Evolutionary conservation across 2,329 filamentous ascomycete genomes (phyloP).

Genomic region (Diaporthe citrichinensis): DNA sequence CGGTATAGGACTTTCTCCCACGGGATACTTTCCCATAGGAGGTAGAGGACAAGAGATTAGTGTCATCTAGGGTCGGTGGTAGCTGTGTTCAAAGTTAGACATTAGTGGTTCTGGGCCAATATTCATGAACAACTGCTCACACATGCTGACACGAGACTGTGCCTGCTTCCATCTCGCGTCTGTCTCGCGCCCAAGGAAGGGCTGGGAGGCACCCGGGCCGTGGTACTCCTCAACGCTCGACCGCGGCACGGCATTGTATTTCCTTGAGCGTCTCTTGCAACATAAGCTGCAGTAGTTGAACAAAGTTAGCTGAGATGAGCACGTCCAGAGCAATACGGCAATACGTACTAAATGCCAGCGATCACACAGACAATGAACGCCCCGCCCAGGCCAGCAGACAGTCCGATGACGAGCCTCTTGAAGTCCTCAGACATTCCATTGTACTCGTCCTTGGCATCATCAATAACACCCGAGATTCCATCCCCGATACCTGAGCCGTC

Average conservation of each 20-base stretch:
- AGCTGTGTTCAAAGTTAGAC: slow-evolving; percentile 4
- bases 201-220: slow-evolving; percentile 5
- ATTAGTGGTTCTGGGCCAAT: too few species aligned
- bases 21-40: too few species aligned
- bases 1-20: background rate
- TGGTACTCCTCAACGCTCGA: background rate
- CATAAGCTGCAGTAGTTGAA: background rate
- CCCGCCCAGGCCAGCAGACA: slow-evolving; percentile 37
- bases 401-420: slow-evolving; percentile 40
- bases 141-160: slow-evolving; percentile 9
- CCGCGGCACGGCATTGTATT: background rate
- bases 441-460: slow-evolving; percentile 9
- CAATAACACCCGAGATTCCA: background rate
- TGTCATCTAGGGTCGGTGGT: background rate
- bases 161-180: slow-evolving; percentile 15
- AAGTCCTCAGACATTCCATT: slow-evolving; percentile 29
- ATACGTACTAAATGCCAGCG: slow-evolving; percentile 22
- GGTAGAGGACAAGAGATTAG: too few species aligned
- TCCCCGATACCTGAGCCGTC: background rate
- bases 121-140: background rate
- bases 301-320: background rate
- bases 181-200: slow-evolving; percentile 19
- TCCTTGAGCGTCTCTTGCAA: slow-evolving; percentile 16
- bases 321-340: background rate
- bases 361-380: slow-evolving; percentile 14